These are phyloP conservation scores for Candida orba DNA, from an alignment of 805 yeast genomes.

Conservation along the genomic window DNA sequence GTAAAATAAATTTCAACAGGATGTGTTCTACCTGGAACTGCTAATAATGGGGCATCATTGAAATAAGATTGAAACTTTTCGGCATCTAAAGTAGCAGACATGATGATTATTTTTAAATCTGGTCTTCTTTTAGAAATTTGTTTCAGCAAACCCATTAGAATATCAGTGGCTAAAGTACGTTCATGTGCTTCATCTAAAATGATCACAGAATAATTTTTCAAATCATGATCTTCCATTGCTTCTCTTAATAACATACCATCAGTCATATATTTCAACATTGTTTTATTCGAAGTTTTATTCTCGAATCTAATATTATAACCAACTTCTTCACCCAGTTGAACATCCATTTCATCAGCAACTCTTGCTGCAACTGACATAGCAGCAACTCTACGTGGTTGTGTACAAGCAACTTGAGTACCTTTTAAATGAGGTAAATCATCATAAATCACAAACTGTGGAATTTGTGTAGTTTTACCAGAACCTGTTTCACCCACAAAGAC, in stretches of 20 bases:
- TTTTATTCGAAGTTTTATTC: conserved; percentile 71
- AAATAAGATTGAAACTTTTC: conserved; percentile 90
- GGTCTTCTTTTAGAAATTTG: conserved; percentile 74
- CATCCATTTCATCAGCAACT: conserved; percentile 97
- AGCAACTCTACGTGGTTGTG: conserved; percentile 96
- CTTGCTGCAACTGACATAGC: conserved; percentile 98
- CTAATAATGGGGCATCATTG: conserved; percentile 84
- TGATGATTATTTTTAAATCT: conserved; percentile 84
- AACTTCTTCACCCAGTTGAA: conserved; percentile 83
- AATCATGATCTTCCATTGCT: conserved; percentile 92
- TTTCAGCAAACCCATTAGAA: conserved; percentile 88
- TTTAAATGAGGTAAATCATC: conserved; percentile 88
- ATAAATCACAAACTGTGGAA: conserved; percentile 86
- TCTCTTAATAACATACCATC: conserved; percentile 97
- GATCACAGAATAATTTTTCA: conserved; percentile 77
- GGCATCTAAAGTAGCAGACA: conserved; percentile 98
- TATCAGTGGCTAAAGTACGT: conserved; percentile 94
- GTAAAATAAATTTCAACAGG: conserved; percentile 97
- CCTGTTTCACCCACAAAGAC: conserved; percentile 99
- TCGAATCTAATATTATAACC: conserved; percentile 95
- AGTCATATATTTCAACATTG: conserved; percentile 91
- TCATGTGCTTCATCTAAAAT: conserved; percentile 98
- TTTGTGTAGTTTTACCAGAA: conserved; percentile 97
- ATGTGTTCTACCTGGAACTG: conserved; percentile 96
- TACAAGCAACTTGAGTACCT: conserved; percentile 88